These are phyloP conservation scores for Batkoa obscura DNA, from an alignment of 371 early-diverging fungal genomes.

Conservation along the genomic window DNA sequence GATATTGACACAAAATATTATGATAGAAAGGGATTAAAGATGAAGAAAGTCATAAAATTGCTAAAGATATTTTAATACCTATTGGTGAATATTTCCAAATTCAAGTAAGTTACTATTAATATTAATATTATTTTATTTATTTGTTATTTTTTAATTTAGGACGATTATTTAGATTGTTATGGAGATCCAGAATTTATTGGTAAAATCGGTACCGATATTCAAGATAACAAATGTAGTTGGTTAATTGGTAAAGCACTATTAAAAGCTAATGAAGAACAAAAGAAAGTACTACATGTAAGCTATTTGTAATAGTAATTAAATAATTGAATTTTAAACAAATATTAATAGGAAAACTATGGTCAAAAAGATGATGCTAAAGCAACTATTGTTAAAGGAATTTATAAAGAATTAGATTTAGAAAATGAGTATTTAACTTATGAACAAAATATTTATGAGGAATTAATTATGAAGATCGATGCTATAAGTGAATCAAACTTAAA, in stretches of 20 bases:
- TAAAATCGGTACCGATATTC: conserved; percentile 96
- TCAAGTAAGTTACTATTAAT: conserved; percentile 20
- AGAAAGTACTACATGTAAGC: conserved; percentile 53
- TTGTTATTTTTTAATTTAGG: conserved; percentile 15
- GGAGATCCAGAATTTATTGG: conserved; percentile 81
- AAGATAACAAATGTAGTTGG: conserved; percentile 98
- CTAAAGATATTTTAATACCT: conserved; percentile 69
- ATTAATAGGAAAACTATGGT: conserved; percentile 62
- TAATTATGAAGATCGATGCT: conserved; percentile 41
- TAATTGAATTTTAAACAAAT: neutral
- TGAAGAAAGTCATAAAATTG: conserved; percentile 54
- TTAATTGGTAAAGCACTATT: conserved; percentile 79
- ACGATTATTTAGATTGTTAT: conserved; percentile 89
- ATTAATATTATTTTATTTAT: neutral
- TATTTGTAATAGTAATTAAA: neutral
- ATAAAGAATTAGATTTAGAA: conserved; percentile 56
- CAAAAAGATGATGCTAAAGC: conserved; percentile 53
- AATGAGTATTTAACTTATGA: conserved; percentile 64
- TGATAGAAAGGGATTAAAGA: conserved; percentile 49
- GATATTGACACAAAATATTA: neutral
- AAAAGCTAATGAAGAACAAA: conserved; percentile 55
- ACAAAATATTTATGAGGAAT: conserved; percentile 48
- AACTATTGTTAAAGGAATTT: conserved; percentile 64
- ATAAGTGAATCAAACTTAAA: conserved; percentile 46
- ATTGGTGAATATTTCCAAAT: conserved; percentile 95